Evolutionary conservation across 192 early-diverging fungal genomes (phyloP).

Genomic region (Mortierella claussenii): DNA sequence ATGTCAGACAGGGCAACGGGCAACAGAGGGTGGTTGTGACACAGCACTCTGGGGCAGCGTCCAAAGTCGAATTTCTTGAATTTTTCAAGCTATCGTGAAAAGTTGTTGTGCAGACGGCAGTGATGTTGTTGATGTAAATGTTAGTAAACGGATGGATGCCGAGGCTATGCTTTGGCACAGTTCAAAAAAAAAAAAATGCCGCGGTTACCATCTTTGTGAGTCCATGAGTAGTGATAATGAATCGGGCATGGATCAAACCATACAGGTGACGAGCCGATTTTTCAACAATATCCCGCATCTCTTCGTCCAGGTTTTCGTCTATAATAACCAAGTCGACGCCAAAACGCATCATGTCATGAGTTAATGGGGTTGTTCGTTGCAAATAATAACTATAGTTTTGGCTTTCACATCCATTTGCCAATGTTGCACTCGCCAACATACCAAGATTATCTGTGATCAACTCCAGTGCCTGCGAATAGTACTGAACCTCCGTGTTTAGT

Average conservation of each 20-base stretch:
- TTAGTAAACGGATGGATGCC: no score
- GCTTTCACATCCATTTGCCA: no score
- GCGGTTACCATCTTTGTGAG: constrained; percentile 92
- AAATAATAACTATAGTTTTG: no score
- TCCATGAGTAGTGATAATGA: constrained; percentile 92
- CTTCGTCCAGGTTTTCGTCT: constrained; percentile 76
- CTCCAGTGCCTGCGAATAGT: constrained; percentile 91
- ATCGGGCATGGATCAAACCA: constrained; percentile 98
- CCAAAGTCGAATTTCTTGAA: constrained; percentile 95
- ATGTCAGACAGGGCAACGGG: constrained; percentile 92
- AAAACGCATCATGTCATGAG: no score
- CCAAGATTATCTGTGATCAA: constrained; percentile 91
- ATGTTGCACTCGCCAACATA: no score
- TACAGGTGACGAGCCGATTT: constrained; percentile 92
- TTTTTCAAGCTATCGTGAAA: constrained; percentile 93
- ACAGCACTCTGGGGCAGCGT: constrained; percentile 94
- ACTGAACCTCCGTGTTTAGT: constrained; percentile 87
- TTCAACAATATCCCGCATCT: constrained; percentile 84
- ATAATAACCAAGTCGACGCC: no score
- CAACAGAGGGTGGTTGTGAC: constrained; percentile 88
- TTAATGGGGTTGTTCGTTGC: no score
- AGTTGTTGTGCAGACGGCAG: no score
- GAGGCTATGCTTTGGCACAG: no score
- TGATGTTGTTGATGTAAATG: not conserved
- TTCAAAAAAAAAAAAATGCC: no score